phyloP scores from a whole-genome alignment of 2,329 filamentous ascomycete species.

The Sclerotinia nivalis region DNA sequence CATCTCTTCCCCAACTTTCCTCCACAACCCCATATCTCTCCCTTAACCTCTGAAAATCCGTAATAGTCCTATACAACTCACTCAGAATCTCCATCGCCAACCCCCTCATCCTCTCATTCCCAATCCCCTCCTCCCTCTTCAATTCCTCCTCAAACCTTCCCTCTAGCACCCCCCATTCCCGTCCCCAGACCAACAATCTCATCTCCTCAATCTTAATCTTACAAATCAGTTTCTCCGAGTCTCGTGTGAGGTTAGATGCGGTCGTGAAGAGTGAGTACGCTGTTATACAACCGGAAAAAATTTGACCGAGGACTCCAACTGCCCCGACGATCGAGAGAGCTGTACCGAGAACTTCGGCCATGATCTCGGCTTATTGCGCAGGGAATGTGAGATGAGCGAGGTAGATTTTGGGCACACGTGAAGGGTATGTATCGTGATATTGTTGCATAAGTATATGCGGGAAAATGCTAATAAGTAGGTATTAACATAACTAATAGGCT shows the following conservation, averaged over 20 bases:
- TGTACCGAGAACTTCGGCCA: conserved; percentile 47
- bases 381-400: not conserved
- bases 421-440: not conserved
- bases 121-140: conserved; percentile 43
- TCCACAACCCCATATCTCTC: conserved; percentile 48
- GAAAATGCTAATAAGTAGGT: not conserved
- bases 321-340: conserved; percentile 48
- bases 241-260: conserved; percentile 47
- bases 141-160: conserved; percentile 48
- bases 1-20: conserved; percentile 30
- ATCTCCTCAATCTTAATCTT: conserved; percentile 54
- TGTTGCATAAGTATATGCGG: not conserved
- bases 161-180: conserved; percentile 51
- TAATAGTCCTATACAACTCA: conserved; percentile 49
- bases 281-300: conserved; percentile 51
- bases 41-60: conserved; percentile 47
- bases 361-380: conserved; percentile 26
- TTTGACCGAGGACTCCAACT: conserved; percentile 49
- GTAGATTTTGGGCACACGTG: not conserved
- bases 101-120: conserved; percentile 40
- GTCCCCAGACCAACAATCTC: conserved; percentile 50
- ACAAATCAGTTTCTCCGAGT: conserved; percentile 48
- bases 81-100: conserved; percentile 48
- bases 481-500: not conserved
- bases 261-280: conserved; percentile 49